These are phyloP conservation scores for Fusarium phyllophilum DNA, from an alignment of 2,329 filamentous ascomycete genomes.

Conservation along the genomic window DNA sequence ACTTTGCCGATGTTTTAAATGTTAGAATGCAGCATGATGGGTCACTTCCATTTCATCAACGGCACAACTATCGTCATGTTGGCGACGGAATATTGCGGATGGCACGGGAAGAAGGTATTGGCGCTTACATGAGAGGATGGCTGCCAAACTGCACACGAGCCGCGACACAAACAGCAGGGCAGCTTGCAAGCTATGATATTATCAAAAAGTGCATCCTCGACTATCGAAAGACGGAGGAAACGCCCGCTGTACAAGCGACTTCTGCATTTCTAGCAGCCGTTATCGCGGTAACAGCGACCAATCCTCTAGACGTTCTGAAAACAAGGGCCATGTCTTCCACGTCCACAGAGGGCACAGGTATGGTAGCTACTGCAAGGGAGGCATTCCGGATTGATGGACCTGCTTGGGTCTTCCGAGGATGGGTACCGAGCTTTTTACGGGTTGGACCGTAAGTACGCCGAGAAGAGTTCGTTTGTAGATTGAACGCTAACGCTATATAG, in stretches of 20 bases:
- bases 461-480: fast-evolving
- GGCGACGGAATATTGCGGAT: neutral
- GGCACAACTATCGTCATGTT: neutral
- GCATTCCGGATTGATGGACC: neutral
- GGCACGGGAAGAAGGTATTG: neutral
- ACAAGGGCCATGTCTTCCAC: neutral
- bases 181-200: neutral
- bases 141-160: neutral
- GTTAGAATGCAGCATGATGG: neutral
- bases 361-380: neutral
- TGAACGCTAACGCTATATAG: neutral
- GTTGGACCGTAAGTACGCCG: neutral
- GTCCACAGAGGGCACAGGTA: neutral
- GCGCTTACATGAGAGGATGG: neutral
- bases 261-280: neutral
- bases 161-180: neutral
- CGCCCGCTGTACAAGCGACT: neutral
- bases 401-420: neutral
- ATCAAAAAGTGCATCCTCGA: neutral
- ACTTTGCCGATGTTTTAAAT: neutral
- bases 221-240: neutral
- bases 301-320: neutral
- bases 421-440: neutral
- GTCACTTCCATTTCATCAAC: fast-evolving
- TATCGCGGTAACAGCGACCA: neutral